Percentiles rank a stretch among this genome's conserved stretches.
phyloP scores from a whole-genome alignment of 1,284 basidiomycete genomes.

The Tilletiaria anomala region DNA sequence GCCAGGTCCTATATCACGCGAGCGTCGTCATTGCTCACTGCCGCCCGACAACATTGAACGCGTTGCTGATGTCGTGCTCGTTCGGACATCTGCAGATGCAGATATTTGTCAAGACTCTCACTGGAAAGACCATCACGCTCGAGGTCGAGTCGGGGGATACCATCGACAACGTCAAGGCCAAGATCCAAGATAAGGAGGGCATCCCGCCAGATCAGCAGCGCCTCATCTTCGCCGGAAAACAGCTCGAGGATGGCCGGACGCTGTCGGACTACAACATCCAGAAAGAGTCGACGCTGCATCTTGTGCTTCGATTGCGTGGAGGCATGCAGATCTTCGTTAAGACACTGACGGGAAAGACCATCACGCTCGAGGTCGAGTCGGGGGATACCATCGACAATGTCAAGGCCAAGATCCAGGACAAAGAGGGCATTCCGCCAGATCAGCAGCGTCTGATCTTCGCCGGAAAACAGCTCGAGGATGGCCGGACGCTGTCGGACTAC shows the following conservation, averaged over 20 bases:
- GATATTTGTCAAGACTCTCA: conserved; percentile 39
- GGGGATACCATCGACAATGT: conserved; percentile 40
- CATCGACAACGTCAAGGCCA: conserved; percentile 40
- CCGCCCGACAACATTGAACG: too few relatives aligned
- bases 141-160: conserved; percentile 42
- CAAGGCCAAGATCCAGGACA: conserved; percentile 45
- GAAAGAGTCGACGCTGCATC: conserved; percentile 95
- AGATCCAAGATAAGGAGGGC: conserved; percentile 50
- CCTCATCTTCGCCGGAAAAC: conserved; percentile 95
- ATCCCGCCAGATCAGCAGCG: conserved; percentile 94
- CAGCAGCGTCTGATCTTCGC: conserved; percentile 97
- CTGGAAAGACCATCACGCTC: conserved; percentile 41
- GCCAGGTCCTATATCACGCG: too few relatives aligned
- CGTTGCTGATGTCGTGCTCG: too few relatives aligned
- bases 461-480: conserved; percentile 71
- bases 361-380: conserved; percentile 41
- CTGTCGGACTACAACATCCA: conserved; percentile 59
- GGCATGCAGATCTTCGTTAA: conserved; percentile 46
- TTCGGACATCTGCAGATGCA: too few relatives aligned
- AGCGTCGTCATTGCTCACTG: too few relatives aligned
- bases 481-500: conserved; percentile 45
- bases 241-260: conserved; percentile 51
- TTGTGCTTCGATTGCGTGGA: conserved; percentile 72
- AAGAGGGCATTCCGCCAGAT: conserved; percentile 70
- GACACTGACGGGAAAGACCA: conserved; percentile 40